phyloP scores from a whole-genome alignment of 1,139 yeast genomes.

The Taphrina pruni region DNA sequence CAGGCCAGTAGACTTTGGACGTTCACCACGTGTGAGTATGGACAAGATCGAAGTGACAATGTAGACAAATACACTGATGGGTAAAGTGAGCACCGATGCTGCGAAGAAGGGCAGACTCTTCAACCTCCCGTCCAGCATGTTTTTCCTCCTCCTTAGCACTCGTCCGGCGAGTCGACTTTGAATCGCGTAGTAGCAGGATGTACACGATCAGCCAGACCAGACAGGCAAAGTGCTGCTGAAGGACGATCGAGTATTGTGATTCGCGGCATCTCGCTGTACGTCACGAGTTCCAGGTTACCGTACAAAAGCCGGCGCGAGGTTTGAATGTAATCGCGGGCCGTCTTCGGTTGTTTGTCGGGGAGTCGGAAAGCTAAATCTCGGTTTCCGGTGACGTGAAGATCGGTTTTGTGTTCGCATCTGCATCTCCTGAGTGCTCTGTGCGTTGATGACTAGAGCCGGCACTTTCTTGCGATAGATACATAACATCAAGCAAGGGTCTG shows the following conservation, averaged over 20 bases:
- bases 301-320: neutral
- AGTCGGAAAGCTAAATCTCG: slow-evolving; percentile 6
- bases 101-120: slow-evolving; percentile 19
- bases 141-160: neutral
- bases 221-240: no score
- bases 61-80: slow-evolving; percentile 21
- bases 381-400: neutral
- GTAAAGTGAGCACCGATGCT: slow-evolving; percentile 17
- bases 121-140: slow-evolving; percentile 20
- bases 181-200: neutral
- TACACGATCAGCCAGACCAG: no score
- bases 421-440: no score
- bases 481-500: no score
- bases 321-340: slow-evolving; percentile 1
- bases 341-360: slow-evolving; percentile 1
- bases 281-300: neutral
- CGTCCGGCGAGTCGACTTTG: neutral
- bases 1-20: slow-evolving; percentile 14
- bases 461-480: no score
- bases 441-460: no score
- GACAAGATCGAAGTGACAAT: slow-evolving; percentile 13
- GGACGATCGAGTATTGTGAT: no score
- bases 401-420: no score
- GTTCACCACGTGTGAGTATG: slow-evolving; percentile 9
- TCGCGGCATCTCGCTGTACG: neutral